These are phyloP conservation scores for Aspergillus sclerotioniger DNA, from an alignment of 495 filamentous ascomycete genomes.

Conservation along the genomic window DNA sequence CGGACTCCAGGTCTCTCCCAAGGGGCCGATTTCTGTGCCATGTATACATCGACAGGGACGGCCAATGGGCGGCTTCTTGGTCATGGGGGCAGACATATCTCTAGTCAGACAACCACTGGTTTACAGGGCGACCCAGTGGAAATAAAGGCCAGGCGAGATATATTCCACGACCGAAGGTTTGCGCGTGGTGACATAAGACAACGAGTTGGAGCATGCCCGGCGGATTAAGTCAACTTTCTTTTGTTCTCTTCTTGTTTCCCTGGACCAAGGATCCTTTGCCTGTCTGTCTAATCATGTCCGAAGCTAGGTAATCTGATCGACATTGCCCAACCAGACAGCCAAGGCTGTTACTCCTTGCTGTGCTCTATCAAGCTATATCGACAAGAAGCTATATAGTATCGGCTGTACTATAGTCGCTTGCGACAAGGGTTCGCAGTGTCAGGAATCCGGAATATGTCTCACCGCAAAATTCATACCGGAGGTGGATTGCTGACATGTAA, in stretches of 20 bases:
- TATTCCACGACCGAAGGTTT: conserved; percentile 18
- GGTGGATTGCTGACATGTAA: conserved; percentile 18
- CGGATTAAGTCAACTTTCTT: conserved; percentile 45
- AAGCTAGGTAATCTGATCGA: conserved; percentile 48
- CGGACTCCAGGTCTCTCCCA: background rate
- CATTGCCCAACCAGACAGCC: conserved; percentile 35
- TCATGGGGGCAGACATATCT: conserved; percentile 11
- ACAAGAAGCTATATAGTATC: conserved; percentile 66
- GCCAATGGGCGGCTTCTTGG: background rate
- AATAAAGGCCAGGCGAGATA: conserved; percentile 17
- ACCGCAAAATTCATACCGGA: conserved; percentile 19
- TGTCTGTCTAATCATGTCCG: conserved; percentile 47
- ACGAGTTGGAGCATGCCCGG: conserved; percentile 35
- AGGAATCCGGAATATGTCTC: conserved; percentile 23
- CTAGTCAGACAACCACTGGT: conserved; percentile 32
- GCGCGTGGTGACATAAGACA: conserved; percentile 19
- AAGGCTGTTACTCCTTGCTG: conserved; percentile 52
- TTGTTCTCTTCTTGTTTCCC: conserved; percentile 33
- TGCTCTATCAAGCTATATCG: conserved; percentile 67
- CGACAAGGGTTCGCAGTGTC: conserved; percentile 29
- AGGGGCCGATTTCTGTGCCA: conserved; percentile 3
- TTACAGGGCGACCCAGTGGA: conserved; percentile 37
- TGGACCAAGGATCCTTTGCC: conserved; percentile 31
- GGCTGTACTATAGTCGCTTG: conserved; percentile 52
- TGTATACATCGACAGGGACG: conserved; percentile 17